Evolutionary conservation across 2,329 filamentous ascomycete genomes (phyloP).

Genomic region (Exophiala sp.): DNA sequence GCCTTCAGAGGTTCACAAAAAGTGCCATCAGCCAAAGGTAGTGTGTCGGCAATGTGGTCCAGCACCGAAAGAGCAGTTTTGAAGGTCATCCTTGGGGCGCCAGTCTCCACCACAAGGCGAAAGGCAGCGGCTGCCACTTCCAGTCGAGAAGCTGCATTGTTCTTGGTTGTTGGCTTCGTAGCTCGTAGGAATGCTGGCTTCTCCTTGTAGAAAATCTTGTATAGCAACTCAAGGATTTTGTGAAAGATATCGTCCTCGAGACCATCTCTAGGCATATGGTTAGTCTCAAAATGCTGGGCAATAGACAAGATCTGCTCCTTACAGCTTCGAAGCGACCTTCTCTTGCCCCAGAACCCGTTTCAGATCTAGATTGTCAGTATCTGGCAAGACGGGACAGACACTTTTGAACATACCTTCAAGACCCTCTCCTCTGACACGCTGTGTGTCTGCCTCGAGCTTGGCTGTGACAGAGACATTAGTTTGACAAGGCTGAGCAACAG

Average conservation of each 20-base stretch:
- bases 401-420: conserved; percentile 41
- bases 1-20: conserved; percentile 64
- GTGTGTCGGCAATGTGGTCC: conserved; percentile 74
- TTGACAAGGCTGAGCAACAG: conserved; percentile 24
- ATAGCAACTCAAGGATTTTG: conserved; percentile 75
- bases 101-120: conserved; percentile 67
- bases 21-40: conserved; percentile 61
- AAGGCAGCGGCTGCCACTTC: conserved; percentile 67
- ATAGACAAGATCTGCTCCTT: neutral
- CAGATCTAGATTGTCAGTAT: conserved; percentile 43
- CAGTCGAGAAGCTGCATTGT: conserved; percentile 56
- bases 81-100: conserved; percentile 63
- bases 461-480: conserved; percentile 29
- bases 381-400: neutral
- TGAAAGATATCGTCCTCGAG: conserved; percentile 77
- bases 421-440: conserved; percentile 36
- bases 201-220: conserved; percentile 67
- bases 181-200: conserved; percentile 61
- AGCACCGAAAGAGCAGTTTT: conserved; percentile 78
- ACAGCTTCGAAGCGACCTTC: conserved; percentile 29
- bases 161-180: conserved; percentile 49
- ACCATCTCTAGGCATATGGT: conserved; percentile 27
- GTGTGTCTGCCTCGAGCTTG: conserved; percentile 33
- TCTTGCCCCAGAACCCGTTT: conserved; percentile 56
- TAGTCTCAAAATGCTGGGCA: neutral